Conservation (phyloP, 75 land plant genomes). For the Cupressus sempervirens region DNA sequence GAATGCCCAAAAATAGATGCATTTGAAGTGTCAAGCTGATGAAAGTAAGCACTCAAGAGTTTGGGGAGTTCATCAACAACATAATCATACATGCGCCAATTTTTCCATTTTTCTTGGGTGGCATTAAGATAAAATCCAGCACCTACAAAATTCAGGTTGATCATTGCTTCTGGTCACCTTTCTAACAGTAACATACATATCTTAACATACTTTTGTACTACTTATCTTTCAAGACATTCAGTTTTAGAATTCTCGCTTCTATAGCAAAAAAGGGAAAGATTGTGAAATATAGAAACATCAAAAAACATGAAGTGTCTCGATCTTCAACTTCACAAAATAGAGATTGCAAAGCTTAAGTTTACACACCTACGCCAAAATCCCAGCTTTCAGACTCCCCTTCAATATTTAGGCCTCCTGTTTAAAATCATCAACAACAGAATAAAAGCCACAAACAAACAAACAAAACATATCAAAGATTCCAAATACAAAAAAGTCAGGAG, state of each 20-base stretch:
- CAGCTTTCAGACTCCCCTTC: slow-evolving; percentile 97
- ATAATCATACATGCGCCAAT: slow-evolving; percentile 98
- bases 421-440: neutral
- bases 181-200: neutral
- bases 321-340: neutral
- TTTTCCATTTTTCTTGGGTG: slow-evolving; percentile 95
- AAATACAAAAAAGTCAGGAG: neutral
- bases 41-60: slow-evolving; percentile 61
- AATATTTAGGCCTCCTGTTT: slow-evolving; percentile 85
- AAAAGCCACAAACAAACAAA: neutral
- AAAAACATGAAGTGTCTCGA: neutral
- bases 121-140: slow-evolving; percentile 99
- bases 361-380: slow-evolving; percentile 95
- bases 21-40: slow-evolving; percentile 68
- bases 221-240: too few species aligned
- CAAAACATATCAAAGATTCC: neutral
- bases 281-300: neutral
- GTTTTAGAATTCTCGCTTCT: neutral
- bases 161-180: neutral
- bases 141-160: slow-evolving; percentile 37
- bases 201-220: too few species aligned
- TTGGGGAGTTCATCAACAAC: slow-evolving; percentile 86
- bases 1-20: slow-evolving; percentile 96
- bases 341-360: neutral
- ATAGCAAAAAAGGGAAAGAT: neutral